phyloP scores from a whole-genome alignment of 768 basidiomycete species.

The Pisolithus tinctorius region DNA sequence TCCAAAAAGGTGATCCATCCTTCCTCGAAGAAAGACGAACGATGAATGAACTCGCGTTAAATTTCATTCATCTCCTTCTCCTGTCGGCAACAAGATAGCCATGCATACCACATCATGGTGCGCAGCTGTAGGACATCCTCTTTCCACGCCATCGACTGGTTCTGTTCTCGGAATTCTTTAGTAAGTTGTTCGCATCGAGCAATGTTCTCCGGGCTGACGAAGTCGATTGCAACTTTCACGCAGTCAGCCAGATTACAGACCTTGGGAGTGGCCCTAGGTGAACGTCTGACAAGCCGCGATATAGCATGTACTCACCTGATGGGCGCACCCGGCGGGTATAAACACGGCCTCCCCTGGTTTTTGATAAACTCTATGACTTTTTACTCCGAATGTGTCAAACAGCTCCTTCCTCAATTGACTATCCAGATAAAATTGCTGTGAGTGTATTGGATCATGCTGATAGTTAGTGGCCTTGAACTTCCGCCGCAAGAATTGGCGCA shows the following conservation, averaged over 20 bases:
- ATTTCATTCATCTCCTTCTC: constrained; percentile 36
- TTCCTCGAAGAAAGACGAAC: neutral
- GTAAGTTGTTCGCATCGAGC: constrained; percentile 79
- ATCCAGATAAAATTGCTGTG: constrained; percentile 84
- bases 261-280: constrained; percentile 29
- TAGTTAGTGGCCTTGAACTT: constrained; percentile 49
- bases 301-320: constrained; percentile 52
- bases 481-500: constrained; percentile 67
- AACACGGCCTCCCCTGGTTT: constrained; percentile 89
- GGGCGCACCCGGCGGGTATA: constrained; percentile 90
- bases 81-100: constrained; percentile 61
- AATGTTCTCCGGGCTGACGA: constrained; percentile 92
- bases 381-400: constrained; percentile 60
- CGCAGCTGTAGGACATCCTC: constrained; percentile 88
- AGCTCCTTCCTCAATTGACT: constrained; percentile 58
- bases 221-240: constrained; percentile 93
- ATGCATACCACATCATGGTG: constrained; percentile 93
- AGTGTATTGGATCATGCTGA: constrained; percentile 82
- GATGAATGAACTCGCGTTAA: neutral
- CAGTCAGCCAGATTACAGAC: constrained; percentile 93
- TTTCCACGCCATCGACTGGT: constrained; percentile 85
- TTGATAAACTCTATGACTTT: constrained; percentile 82
- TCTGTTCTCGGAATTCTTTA: constrained; percentile 85
- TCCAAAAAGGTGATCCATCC: constrained; percentile 17
- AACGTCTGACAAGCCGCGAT: neutral